Evolutionary conservation across 164 flowering plant species (phyloP).

Genomic region (Tetrastigma voinierianum): DNA sequence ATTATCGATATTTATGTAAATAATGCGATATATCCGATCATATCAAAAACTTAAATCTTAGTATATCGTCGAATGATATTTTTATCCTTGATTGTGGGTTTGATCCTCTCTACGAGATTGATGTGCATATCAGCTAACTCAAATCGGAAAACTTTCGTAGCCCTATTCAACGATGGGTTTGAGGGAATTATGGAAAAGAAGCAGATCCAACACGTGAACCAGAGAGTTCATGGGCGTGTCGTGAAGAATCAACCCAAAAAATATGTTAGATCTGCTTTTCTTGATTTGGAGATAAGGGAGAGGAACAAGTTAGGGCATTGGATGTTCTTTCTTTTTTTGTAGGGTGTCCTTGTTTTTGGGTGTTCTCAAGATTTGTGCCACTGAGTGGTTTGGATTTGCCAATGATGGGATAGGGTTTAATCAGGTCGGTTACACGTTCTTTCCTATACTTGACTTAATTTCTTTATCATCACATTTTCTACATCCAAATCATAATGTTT

Average conservation of each 20-base stretch:
- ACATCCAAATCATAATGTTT: too few relatives aligned
- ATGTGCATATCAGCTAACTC: slow-evolving; percentile 65
- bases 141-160: slow-evolving; percentile 47
- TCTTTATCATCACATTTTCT: neutral
- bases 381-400: slow-evolving; percentile 85
- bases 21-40: too few relatives aligned
- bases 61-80: too few relatives aligned
- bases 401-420: slow-evolving; percentile 35
- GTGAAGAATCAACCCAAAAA: slow-evolving; percentile 25
- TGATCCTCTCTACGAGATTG: slow-evolving; percentile 62
- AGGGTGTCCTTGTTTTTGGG: slow-evolving; percentile 82
- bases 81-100: too few relatives aligned
- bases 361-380: slow-evolving; percentile 70
- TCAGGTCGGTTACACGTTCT: slow-evolving; percentile 24
- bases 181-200: slow-evolving; percentile 36
- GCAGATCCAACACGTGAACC: slow-evolving; percentile 28
- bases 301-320: slow-evolving; percentile 72
- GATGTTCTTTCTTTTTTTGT: slow-evolving; percentile 87
- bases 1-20: too few relatives aligned
- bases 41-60: too few relatives aligned
- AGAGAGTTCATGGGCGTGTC: slow-evolving; percentile 28
- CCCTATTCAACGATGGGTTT: slow-evolving; percentile 30
- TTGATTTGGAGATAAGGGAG: slow-evolving; percentile 47
- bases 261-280: slow-evolving; percentile 23
- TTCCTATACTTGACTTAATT: neutral